Evolutionary conservation across 371 early-diverging fungal species (phyloP).

Genomic region (Mucor racemosus): DNA sequence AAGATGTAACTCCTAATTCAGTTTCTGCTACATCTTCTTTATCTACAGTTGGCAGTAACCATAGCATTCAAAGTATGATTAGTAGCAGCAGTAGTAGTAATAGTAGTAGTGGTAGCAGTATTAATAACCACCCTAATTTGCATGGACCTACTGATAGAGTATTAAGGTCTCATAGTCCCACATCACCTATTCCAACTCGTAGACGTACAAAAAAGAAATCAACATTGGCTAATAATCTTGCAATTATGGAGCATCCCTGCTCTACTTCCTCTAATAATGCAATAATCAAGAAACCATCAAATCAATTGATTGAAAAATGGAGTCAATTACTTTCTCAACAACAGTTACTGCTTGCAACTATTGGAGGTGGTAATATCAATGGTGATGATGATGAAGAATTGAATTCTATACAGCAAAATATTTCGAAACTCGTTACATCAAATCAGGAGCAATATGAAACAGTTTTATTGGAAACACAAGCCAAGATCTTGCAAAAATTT

Average conservation of each 20-base stretch:
- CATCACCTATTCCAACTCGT: slow-evolving; percentile 21
- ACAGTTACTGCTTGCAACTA: slow-evolving; percentile 2
- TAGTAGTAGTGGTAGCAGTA: background rate
- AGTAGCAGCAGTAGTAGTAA: background rate
- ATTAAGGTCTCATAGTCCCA: slow-evolving; percentile 13
- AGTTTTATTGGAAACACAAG: slow-evolving; percentile 17
- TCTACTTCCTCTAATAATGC: background rate
- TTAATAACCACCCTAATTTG: background rate
- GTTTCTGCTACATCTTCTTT: background rate
- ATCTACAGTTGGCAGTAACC: background rate
- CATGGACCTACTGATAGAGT: background rate
- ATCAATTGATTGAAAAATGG: slow-evolving; percentile 12
- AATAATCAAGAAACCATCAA: background rate
- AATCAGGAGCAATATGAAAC: slow-evolving; percentile 14
- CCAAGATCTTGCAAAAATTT: slow-evolving; percentile 15
- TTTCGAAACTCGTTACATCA: slow-evolving; percentile 10
- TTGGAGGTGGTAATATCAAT: background rate
- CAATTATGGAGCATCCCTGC: background rate
- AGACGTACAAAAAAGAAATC: background rate
- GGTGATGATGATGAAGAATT: background rate
- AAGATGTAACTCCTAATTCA: background rate
- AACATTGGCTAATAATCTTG: background rate
- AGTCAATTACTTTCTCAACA: slow-evolving; percentile 17
- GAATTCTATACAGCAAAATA: background rate
- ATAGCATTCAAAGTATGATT: background rate